A percentile compares a stretch with the other conserved stretches of the same genome.
Conservation (phyloP, 805 yeast species). For the Barnettozyma californica region DNA sequence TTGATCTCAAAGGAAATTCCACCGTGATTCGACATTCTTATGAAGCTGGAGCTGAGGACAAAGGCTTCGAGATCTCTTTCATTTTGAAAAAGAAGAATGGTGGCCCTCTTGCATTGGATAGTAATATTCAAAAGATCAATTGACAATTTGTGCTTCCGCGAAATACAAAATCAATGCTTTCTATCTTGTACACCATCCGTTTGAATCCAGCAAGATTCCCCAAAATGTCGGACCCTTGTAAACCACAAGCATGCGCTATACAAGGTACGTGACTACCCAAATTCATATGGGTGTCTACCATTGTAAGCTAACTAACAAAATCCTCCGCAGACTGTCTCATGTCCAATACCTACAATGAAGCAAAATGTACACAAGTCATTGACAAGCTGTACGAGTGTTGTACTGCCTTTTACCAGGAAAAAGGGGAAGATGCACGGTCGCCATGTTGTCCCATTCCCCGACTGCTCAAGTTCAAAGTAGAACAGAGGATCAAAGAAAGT, state of each 20-base stretch:
- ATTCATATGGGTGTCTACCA: not conserved
- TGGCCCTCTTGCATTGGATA: not conserved
- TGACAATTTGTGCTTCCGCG: not conserved
- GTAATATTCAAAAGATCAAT: not conserved
- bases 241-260: constrained; percentile 75
- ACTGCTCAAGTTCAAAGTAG: constrained; percentile 55
- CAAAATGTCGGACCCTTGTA: constrained; percentile 44
- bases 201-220: not conserved
- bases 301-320: not conserved
- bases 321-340: constrained; percentile 52
- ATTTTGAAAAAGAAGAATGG: not conserved
- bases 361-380: constrained; percentile 64
- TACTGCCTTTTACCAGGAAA: constrained; percentile 50
- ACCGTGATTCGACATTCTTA: not conserved
- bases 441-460: constrained; percentile 77
- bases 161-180: not conserved
- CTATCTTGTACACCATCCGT: not conserved
- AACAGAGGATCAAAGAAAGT: constrained; percentile 8
- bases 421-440: constrained; percentile 56
- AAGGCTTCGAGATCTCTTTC: not conserved
- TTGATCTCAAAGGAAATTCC: not conserved
- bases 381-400: constrained; percentile 77
- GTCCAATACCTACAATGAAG: constrained; percentile 58
- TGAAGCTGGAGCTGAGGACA: not conserved
- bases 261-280: constrained; percentile 44